Conservation (phyloP, 164 flowering plant species). For the Piper longum region DNA sequence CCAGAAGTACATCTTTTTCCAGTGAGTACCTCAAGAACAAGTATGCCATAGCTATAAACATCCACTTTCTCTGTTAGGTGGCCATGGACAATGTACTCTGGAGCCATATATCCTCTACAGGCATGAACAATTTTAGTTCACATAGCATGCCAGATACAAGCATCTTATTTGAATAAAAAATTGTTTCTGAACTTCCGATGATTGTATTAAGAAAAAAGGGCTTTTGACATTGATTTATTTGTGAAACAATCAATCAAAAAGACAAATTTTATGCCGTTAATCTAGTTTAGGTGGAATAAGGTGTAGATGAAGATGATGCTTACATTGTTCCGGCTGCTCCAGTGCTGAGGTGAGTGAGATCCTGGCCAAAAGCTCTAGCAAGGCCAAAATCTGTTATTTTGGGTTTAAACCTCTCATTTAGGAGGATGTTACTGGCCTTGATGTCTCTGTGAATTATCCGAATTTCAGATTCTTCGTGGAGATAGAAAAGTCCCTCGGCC, state of each 20-base stretch:
- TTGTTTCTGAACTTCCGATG: no score
- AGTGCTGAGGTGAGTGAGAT: conserved; percentile 13
- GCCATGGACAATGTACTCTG: conserved; percentile 9
- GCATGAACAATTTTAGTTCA: background rate
- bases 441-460: conserved; percentile 11
- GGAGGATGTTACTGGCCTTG: conserved; percentile 12
- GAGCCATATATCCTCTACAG: conserved; percentile 13
- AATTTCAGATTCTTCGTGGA: conserved; percentile 8
- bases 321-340: conserved; percentile 15
- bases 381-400: conserved; percentile 16
- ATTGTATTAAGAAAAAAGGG: no score
- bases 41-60: conserved; percentile 11
- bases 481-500: conserved; percentile 13
- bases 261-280: background rate
- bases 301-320: background rate
- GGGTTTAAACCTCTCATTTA: conserved; percentile 12
- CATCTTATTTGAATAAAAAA: no score
- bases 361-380: conserved; percentile 11
- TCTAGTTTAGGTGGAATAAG: background rate
- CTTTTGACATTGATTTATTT: no score
- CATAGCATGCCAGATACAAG: background rate
- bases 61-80: conserved; percentile 13
- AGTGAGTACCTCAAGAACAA: conserved; percentile 5
- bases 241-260: background rate
- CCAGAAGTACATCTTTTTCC: conserved; percentile 1